phyloP scores from a whole-genome alignment of 495 filamentous ascomycete genomes.

The Podospora australis region DNA sequence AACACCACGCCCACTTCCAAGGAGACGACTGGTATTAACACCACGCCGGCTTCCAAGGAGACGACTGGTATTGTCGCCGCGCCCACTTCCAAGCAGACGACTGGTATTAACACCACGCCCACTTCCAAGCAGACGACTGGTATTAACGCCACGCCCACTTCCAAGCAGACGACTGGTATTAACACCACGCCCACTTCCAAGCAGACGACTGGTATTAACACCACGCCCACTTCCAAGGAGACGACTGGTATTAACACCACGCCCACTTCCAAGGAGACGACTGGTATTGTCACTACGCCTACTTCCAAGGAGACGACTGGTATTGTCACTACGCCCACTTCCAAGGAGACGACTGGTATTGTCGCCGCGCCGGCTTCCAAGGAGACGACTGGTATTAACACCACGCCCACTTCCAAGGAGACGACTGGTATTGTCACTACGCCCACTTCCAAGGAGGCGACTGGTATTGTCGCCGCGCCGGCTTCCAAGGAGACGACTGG shows the following conservation, averaged over 20 bases:
- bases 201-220: too few relatives aligned
- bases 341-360: too few relatives aligned
- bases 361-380: background rate
- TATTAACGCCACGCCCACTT: too few relatives aligned
- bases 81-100: background rate
- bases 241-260: too few relatives aligned
- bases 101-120: background rate
- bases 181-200: too few relatives aligned
- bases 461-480: too few relatives aligned
- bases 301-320: background rate
- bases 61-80: background rate
- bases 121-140: constrained; percentile 7
- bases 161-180: too few relatives aligned
- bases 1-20: background rate
- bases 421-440: too few relatives aligned
- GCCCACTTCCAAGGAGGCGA: too few relatives aligned
- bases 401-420: too few relatives aligned
- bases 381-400: background rate
- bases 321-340: background rate
- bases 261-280: background rate
- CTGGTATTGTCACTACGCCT: background rate
- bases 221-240: too few relatives aligned
- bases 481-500: background rate
- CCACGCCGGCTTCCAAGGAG: too few relatives aligned
- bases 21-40: background rate